Conservation (phyloP, 768 basidiomycete species). For the Termitomyces titanicus region DNA sequence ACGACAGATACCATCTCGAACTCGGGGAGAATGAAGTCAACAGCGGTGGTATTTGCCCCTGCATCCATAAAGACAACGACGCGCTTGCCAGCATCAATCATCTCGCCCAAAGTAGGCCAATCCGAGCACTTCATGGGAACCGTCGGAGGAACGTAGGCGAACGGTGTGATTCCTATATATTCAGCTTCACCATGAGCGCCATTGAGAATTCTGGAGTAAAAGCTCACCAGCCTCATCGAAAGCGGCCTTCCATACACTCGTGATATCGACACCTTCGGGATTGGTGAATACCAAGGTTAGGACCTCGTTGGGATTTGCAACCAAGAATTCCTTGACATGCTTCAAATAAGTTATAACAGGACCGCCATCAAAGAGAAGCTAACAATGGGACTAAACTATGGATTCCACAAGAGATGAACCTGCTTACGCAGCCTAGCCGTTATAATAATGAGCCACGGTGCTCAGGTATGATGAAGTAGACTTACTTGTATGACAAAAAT, state of each 20-base stretch:
- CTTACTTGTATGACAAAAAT: conserved; percentile 66
- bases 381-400: background rate
- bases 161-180: conserved; percentile 34
- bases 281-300: conserved; percentile 67
- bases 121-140: conserved; percentile 38
- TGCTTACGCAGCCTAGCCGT: conserved; percentile 30
- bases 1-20: conserved; percentile 43
- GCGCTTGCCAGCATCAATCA: conserved; percentile 56
- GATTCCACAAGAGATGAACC: background rate
- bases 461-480: too few relatives aligned
- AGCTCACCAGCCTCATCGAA: conserved; percentile 45
- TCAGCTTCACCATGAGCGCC: background rate
- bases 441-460: background rate
- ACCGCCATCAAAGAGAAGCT: conserved; percentile 55
- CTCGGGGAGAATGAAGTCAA: conserved; percentile 53
- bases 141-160: conserved; percentile 50
- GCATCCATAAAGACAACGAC: conserved; percentile 63
- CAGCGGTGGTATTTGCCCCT: conserved; percentile 35
- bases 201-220: background rate
- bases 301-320: conserved; percentile 62
- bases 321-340: conserved; percentile 50
- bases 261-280: conserved; percentile 49
- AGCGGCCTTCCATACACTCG: conserved; percentile 45
- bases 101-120: conserved; percentile 64
- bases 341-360: conserved; percentile 44